Evolutionary conservation across 2,329 filamentous ascomycete genomes (phyloP).

Genomic region (Cladosporium sp.): DNA sequence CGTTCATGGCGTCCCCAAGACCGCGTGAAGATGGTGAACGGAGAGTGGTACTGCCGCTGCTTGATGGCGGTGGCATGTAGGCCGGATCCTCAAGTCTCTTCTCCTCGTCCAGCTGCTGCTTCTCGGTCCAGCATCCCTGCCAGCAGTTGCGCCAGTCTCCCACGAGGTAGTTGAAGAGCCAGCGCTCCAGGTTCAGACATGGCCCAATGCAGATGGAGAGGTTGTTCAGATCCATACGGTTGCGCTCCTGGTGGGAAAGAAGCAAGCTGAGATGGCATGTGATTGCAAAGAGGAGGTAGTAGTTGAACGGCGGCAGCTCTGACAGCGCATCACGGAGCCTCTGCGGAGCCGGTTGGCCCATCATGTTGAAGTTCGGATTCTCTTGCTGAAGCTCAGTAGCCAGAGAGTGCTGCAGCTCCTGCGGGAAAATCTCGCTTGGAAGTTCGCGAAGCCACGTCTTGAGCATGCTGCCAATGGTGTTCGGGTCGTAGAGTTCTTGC

Average conservation of each 20-base stretch:
- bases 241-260: constrained; percentile 86
- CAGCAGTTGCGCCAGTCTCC: constrained; percentile 95
- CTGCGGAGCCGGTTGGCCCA: constrained; percentile 61
- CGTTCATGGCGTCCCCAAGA: constrained; percentile 23
- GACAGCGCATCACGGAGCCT: constrained; percentile 87
- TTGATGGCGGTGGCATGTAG: constrained; percentile 9
- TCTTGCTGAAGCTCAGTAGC: constrained; percentile 75
- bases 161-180: constrained; percentile 92
- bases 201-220: constrained; percentile 96
- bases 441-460: constrained; percentile 93
- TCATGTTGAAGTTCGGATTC: constrained; percentile 66
- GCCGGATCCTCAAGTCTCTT: constrained; percentile 2
- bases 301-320: constrained; percentile 92
- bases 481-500: constrained; percentile 87
- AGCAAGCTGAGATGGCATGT: constrained; percentile 92
- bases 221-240: constrained; percentile 97
- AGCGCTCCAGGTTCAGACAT: constrained; percentile 91
- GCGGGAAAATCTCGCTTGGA: constrained; percentile 91
- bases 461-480: constrained; percentile 92
- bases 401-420: constrained; percentile 73
- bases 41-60: not conserved
- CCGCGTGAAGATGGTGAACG: constrained; percentile 19
- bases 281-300: constrained; percentile 94
- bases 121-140: constrained; percentile 91
- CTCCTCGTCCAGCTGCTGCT: constrained; percentile 68